These are phyloP conservation scores for Cryomyces minteri DNA, from an alignment of 495 filamentous ascomycete genomes.

Conservation along the genomic window DNA sequence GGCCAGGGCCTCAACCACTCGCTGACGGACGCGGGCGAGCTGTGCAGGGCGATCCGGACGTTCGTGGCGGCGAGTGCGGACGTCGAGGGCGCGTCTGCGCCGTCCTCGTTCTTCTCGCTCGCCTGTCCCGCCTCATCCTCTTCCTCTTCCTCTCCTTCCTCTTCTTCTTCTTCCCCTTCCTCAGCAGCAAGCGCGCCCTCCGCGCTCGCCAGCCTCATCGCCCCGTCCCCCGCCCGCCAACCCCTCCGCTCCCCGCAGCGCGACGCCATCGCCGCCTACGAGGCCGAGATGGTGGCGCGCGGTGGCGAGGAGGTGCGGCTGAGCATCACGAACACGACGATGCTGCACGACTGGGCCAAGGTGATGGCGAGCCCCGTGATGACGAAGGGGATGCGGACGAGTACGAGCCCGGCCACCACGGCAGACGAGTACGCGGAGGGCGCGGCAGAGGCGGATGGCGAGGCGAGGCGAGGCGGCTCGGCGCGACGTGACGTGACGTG, in stretches of 20 bases:
- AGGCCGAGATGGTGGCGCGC: constrained; percentile 19
- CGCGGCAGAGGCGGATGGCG: too few relatives aligned
- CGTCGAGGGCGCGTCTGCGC: constrained; percentile 8
- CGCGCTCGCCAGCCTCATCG: too few relatives aligned
- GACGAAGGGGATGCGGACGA: constrained; percentile 1
- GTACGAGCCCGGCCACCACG: neutral
- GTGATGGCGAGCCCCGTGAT: constrained; percentile 9
- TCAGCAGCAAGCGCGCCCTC: too few relatives aligned
- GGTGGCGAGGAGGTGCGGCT: constrained; percentile 14
- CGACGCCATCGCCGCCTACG: constrained; percentile 13
- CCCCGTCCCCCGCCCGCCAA: too few relatives aligned
- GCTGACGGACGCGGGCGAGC: constrained; percentile 19
- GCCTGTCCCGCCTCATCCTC: too few relatives aligned
- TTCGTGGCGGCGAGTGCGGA: constrained; percentile 18
- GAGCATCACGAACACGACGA: constrained; percentile 15
- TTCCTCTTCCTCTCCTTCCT: too few relatives aligned
- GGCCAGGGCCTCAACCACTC: constrained; percentile 35
- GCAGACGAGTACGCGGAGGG: too few relatives aligned
- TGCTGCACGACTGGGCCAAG: constrained; percentile 23
- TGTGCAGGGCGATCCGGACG: constrained; percentile 11
- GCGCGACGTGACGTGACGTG: too few relatives aligned
- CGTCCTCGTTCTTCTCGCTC: too few relatives aligned
- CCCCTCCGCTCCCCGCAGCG: too few relatives aligned
- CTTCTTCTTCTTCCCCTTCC: too few relatives aligned
- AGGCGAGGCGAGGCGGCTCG: too few relatives aligned